A percentile compares a stretch with the other conserved stretches of the same genome.
These are phyloP conservation scores for Fusarium citri DNA, from an alignment of 2,329 filamentous ascomycete species.

Conservation along the genomic window DNA sequence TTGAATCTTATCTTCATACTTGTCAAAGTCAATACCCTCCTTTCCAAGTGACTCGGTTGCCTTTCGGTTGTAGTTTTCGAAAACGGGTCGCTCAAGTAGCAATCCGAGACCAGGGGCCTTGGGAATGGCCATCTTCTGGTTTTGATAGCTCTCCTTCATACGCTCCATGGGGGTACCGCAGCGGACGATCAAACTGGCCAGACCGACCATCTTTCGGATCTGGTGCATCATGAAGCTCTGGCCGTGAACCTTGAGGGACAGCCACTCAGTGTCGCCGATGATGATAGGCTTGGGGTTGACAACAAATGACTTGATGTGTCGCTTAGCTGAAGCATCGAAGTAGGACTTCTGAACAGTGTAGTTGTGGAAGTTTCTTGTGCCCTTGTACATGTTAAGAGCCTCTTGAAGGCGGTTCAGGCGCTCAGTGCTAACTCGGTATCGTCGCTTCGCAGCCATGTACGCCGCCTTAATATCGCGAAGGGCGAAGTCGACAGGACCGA, in stretches of 20 bases:
- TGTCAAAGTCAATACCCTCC: constrained; percentile 80
- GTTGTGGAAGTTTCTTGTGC: constrained; percentile 95
- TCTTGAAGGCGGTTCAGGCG: constrained; percentile 82
- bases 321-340: constrained; percentile 85
- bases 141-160: constrained; percentile 79
- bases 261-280: constrained; percentile 93
- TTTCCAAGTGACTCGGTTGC: constrained; percentile 72
- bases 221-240: constrained; percentile 99
- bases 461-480: constrained; percentile 82
- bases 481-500: constrained; percentile 69
- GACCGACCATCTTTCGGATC: constrained; percentile 98
- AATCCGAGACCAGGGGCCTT: constrained; percentile 93
- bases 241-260: constrained; percentile 94
- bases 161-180: constrained; percentile 80
- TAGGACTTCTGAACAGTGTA: constrained; percentile 92
- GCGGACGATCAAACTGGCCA: constrained; percentile 86
- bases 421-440: constrained; percentile 80
- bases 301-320: constrained; percentile 92
- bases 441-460: constrained; percentile 83
- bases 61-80: constrained; percentile 86
- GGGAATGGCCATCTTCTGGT: constrained; percentile 83
- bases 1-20: constrained; percentile 81
- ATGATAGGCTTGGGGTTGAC: constrained; percentile 81
- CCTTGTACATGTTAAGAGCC: constrained; percentile 79
- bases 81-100: constrained; percentile 89